Percentiles rank a stretch among this genome's conserved stretches.
Evolutionary conservation across 2,329 filamentous ascomycete genomes (phyloP).

Genomic region (Helicocarpus griseus): DNA sequence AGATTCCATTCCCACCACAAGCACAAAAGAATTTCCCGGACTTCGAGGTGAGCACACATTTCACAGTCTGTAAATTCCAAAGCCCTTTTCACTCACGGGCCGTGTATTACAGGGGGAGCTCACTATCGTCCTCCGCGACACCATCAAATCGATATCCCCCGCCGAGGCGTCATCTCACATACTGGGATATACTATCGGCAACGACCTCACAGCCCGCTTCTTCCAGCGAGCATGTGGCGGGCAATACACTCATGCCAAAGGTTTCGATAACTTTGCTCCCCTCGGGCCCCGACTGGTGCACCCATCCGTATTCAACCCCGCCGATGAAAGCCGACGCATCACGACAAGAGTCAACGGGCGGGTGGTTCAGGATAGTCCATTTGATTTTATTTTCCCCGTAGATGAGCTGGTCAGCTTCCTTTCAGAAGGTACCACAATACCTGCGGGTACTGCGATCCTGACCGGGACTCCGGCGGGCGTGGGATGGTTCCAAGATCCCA

Average conservation of each 20-base stretch:
- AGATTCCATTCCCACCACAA: background rate
- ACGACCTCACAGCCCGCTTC: background rate
- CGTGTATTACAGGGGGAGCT: background rate
- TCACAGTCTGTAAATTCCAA: too few species aligned
- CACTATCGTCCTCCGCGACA: background rate
- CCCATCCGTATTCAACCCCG: background rate
- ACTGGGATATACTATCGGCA: background rate
- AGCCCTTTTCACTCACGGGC: too few species aligned
- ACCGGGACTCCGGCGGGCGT: conserved; percentile 37
- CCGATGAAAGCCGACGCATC: background rate
- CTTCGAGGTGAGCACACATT: too few species aligned
- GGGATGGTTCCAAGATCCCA: conserved; percentile 30
- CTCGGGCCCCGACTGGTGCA: background rate
- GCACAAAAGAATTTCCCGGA: background rate
- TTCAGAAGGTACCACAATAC: conserved; percentile 33
- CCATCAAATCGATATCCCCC: background rate
- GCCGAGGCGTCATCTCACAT: background rate
- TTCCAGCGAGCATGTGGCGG: background rate
- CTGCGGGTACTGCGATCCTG: conserved; percentile 34
- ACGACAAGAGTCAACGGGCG: background rate
- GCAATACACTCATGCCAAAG: background rate
- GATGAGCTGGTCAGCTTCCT: conserved; percentile 33
- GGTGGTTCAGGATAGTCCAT: background rate
- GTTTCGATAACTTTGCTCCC: background rate
- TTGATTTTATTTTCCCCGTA: conserved; percentile 46